Evolutionary conservation across 225 moss, liverwort and hornwort genomes (phyloP).

Genomic region (Pseudoscleropodium purum): DNA sequence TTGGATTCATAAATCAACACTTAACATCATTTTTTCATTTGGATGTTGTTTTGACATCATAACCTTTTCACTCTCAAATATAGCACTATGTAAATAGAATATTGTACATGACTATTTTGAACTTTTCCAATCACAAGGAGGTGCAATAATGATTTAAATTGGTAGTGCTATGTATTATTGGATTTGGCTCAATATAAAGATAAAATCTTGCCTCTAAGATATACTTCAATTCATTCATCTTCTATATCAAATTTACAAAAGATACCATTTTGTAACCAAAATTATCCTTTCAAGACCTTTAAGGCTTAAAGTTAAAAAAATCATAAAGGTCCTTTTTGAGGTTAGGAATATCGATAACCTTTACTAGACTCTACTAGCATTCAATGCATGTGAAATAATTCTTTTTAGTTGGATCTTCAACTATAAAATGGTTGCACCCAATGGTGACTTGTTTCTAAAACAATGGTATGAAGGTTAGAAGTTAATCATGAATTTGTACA

Average conservation of each 20-base stretch:
- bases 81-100: neutral
- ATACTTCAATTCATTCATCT: neutral
- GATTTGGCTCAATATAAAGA: neutral
- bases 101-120: neutral
- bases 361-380: neutral
- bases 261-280: rapidly evolving
- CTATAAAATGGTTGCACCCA: neutral
- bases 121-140: neutral
- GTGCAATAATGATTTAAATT: neutral
- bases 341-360: neutral
- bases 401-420: neutral
- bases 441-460: neutral
- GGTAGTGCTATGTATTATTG: neutral
- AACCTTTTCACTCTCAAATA: neutral
- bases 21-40: neutral
- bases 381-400: neutral
- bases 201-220: neutral
- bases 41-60: neutral
- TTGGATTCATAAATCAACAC: neutral
- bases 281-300: neutral
- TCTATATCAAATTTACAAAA: neutral
- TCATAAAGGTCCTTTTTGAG: neutral
- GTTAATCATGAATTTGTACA: neutral
- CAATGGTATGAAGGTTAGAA: neutral
- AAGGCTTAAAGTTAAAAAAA: neutral